These are phyloP conservation scores for Hortaea werneckii DNA, from an alignment of 2,329 filamentous ascomycete genomes.

Conservation along the genomic window DNA sequence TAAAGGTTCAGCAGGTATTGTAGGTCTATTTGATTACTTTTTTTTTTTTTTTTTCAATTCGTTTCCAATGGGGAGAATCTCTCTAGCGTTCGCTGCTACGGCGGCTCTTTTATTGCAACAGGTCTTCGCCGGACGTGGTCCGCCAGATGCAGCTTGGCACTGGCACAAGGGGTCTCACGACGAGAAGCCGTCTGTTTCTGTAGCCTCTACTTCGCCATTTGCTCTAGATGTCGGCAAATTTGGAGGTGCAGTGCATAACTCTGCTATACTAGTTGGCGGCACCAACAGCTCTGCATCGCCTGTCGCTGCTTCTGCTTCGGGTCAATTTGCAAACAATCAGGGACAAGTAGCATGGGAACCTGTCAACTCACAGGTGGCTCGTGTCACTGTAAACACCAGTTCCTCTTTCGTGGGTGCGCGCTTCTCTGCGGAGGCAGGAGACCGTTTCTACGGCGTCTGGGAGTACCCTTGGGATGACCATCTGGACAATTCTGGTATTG, in stretches of 20 bases:
- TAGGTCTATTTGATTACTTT: too few species aligned
- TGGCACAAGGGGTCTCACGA: background rate
- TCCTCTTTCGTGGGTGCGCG: background rate
- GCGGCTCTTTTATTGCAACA: too few species aligned
- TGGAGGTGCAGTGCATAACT: background rate
- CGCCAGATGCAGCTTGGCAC: background rate
- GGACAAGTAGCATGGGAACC: background rate
- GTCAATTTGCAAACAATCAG: background rate
- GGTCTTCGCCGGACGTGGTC: background rate
- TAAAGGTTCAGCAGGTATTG: too few species aligned
- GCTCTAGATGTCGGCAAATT: background rate
- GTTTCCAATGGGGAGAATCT: too few species aligned
- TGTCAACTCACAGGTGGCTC: background rate
- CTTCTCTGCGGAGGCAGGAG: background rate
- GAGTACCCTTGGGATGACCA: background rate
- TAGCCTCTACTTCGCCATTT: background rate
- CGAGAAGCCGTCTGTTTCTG: background rate
- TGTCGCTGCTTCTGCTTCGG: background rate
- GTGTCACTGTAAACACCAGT: slow-evolving; percentile 1
- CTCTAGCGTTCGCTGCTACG: too few species aligned
- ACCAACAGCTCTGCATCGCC: background rate
- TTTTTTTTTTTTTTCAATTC: too few species aligned
- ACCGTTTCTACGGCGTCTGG: slow-evolving; percentile 1
- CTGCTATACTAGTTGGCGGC: background rate
- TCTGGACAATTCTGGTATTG: background rate